Percentiles rank a stretch among this genome's conserved stretches.
These are phyloP conservation scores for Auricularia sp. DNA, from an alignment of 768 basidiomycete species.

Conservation along the genomic window DNA sequence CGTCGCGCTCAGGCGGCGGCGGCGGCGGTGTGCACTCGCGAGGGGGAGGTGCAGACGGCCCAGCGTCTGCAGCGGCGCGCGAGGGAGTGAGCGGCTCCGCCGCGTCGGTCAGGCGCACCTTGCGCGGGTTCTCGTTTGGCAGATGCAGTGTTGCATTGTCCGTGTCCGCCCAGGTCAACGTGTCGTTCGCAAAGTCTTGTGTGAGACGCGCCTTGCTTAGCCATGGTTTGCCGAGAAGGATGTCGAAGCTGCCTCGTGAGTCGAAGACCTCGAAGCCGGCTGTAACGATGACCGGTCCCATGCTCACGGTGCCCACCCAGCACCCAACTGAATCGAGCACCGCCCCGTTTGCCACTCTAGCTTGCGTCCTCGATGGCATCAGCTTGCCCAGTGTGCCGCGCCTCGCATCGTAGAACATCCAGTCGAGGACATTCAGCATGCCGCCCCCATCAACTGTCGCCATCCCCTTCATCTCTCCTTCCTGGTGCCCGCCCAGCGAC, in stretches of 20 bases:
- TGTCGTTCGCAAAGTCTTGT: not conserved
- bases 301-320: not conserved
- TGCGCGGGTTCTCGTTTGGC: too few species aligned
- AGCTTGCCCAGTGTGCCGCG: not conserved
- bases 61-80: too few species aligned
- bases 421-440: not conserved
- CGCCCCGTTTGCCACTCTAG: not conserved
- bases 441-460: not conserved
- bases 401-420: not conserved
- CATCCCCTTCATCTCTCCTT: not conserved
- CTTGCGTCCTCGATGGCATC: not conserved
- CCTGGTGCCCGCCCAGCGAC: not conserved
- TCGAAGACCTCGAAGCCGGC: not conserved
- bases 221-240: not conserved
- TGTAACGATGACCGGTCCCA: not conserved
- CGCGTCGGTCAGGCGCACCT: too few species aligned
- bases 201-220: not conserved
- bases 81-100: too few species aligned
- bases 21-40: too few species aligned
- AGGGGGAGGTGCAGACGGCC: too few species aligned
- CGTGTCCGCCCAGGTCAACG: not conserved
- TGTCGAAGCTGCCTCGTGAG: not conserved
- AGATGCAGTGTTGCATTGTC: too few species aligned
- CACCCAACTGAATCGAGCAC: not conserved
- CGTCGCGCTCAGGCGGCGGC: too few species aligned